Conservation (phyloP, 352 stramenopile species). For the Phytophthora boehmeriae region DNA sequence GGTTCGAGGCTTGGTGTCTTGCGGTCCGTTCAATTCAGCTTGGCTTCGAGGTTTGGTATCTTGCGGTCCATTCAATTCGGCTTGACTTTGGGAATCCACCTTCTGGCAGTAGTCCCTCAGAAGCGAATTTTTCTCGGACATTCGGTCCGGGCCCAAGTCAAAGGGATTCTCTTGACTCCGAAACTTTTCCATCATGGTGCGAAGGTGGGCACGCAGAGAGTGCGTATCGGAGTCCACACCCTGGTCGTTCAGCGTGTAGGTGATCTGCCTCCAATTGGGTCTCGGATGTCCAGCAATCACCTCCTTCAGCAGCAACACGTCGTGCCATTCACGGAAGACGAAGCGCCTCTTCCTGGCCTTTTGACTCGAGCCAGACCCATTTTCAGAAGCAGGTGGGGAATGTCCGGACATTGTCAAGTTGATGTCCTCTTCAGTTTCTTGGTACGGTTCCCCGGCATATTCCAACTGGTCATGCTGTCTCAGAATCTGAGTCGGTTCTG, state of each 20-base stretch:
- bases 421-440: not conserved
- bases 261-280: constrained; percentile 19
- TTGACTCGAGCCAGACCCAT: not conserved
- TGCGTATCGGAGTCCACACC: constrained; percentile 17
- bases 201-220: constrained; percentile 20
- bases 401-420: not conserved
- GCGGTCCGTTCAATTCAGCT: constrained; percentile 1
- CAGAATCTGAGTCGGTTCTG: not conserved
- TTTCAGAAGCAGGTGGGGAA: not conserved
- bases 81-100: constrained; percentile 13
- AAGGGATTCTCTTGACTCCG: constrained; percentile 2
- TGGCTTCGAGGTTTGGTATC: constrained; percentile 1
- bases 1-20: not conserved
- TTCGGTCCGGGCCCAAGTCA: not conserved
- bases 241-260: constrained; percentile 18
- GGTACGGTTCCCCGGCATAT: too few relatives aligned
- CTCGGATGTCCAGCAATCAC: constrained; percentile 15
- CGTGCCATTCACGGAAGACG: constrained; percentile 22
- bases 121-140: constrained; percentile 23
- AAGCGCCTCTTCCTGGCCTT: constrained; percentile 7
- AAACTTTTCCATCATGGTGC: constrained; percentile 15
- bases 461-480: not conserved
- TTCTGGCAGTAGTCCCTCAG: constrained; percentile 19
- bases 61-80: constrained; percentile 1
- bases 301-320: constrained; percentile 20